Conservation (phyloP, 176 grass and related monocot species). For the Leersia perrieri region DNA sequence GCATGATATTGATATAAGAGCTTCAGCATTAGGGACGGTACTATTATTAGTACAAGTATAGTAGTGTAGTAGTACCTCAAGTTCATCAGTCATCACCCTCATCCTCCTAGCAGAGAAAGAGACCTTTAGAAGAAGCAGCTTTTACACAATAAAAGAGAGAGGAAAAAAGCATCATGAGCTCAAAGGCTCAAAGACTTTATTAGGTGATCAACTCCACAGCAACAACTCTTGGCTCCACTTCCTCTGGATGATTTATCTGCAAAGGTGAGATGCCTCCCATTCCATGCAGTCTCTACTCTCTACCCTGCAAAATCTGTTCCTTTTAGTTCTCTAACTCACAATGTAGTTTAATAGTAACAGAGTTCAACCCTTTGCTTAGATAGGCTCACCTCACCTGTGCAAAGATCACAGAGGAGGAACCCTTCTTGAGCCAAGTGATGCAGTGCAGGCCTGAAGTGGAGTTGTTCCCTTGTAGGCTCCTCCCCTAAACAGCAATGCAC, state of each 20-base stretch:
- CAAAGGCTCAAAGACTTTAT: constrained; percentile 17
- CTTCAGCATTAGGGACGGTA: constrained; percentile 13
- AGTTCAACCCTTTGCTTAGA: constrained; percentile 6
- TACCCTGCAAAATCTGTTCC: background rate
- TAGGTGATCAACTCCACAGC: constrained; percentile 40
- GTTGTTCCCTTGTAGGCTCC: constrained; percentile 1
- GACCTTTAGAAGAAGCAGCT: background rate
- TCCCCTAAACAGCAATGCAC: constrained; percentile 5
- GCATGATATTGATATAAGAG: constrained; percentile 8
- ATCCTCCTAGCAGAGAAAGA: constrained; percentile 15
- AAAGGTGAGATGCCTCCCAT: constrained; percentile 27
- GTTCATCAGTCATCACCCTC: constrained; percentile 43
- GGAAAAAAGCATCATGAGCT: constrained; percentile 4
- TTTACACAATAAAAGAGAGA: constrained; percentile 1
- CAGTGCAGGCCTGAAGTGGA: background rate
- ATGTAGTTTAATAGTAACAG: background rate
- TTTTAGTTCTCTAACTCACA: constrained; percentile 11
- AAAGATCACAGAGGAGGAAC: constrained; percentile 5
- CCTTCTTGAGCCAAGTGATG: constrained; percentile 19
- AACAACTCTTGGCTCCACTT: constrained; percentile 23
- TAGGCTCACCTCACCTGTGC: background rate
- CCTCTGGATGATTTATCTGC: constrained; percentile 20
- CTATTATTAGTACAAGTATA: constrained; percentile 15
- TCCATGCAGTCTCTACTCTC: constrained; percentile 17
- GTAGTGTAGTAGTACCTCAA: constrained; percentile 15